Conservation (phyloP, 306 rosid genomes). For the Dryas alaskensis region DNA sequence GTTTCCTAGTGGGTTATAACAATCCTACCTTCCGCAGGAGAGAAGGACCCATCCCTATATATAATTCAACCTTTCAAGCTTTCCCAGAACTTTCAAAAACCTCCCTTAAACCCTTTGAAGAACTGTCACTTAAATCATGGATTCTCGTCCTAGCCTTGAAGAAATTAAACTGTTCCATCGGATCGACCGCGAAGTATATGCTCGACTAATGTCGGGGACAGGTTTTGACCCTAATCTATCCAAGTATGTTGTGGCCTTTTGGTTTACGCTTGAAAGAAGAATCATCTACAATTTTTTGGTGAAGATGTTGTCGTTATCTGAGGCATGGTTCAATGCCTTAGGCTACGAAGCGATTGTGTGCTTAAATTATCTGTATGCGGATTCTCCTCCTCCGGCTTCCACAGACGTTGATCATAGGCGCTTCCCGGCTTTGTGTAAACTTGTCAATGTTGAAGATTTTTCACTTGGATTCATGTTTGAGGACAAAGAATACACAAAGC, state of each 20-base stretch:
- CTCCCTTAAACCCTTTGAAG: not conserved
- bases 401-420: not conserved
- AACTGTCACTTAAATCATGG: not conserved
- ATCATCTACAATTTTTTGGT: not conserved
- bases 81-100: no score
- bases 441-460: not conserved
- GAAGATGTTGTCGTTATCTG: not conserved
- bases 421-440: not conserved
- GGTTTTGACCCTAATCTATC: not conserved
- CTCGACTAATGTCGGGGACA: not conserved
- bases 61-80: no score
- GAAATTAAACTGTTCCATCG: conserved; percentile 9
- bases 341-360: not conserved
- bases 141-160: not conserved
- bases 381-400: no score
- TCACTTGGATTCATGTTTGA: not conserved
- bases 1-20: no score
- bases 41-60: no score
- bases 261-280: conserved; percentile 13
- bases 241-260: conserved; percentile 14
- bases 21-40: no score
- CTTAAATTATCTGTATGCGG: not conserved
- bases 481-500: not conserved
- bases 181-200: conserved; percentile 9
- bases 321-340: not conserved